Base-by-base conservation (phyloP, 495 filamentous ascomycete genomes). In the Cryomyces minteri region DNA sequence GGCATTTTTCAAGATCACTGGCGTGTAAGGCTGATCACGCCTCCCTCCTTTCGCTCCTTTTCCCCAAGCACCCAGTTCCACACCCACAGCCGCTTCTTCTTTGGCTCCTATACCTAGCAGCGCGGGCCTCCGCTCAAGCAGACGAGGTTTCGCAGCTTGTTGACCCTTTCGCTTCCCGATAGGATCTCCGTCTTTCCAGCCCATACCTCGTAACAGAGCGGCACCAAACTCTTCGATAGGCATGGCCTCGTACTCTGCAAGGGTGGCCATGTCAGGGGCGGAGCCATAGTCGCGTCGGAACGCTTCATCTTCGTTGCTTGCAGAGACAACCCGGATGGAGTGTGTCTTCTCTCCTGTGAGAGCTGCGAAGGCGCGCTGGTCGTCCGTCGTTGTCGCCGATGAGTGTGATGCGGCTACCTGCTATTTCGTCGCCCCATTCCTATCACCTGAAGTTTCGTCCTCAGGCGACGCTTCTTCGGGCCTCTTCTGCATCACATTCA, bases 191-290 rank as follows among this genome's bases (percentile, higher is more conserved):
- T 94, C 84, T 54, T 82, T 82, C 88, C 88, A 95, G 4, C 90
- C 90, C 77, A 94, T 92, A 8, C 85, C 84, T 5, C 84, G 73
- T 29, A 99, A 70, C 43, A 96, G 62, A 3, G 84, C 84, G 25
- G 83, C 79, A 32, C 88, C 90, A 54, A 96, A 99, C 47, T 93
- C 84, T 48, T 95, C 90, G 33, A 96, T 84, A 0, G 92, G 88
- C 8, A 94, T 73, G 4, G 79, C 75, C 30, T 74, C 78, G 62
- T 99, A 99, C 52, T 88, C 84, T 40, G 85, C 84, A 25, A 90
- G 64, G 0, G 73, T 79, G 3, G 86, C 77, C 11, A 75, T 62
- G 25, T 85, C 80, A 2, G 44, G 44, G 2, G 38, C 33, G 12
- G 7, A 28, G 30, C 70, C 67, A 37, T 87, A 68, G 54, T 82